Conservation (phyloP, 2,329 filamentous ascomycete species). For the Capronia epimyces region DNA sequence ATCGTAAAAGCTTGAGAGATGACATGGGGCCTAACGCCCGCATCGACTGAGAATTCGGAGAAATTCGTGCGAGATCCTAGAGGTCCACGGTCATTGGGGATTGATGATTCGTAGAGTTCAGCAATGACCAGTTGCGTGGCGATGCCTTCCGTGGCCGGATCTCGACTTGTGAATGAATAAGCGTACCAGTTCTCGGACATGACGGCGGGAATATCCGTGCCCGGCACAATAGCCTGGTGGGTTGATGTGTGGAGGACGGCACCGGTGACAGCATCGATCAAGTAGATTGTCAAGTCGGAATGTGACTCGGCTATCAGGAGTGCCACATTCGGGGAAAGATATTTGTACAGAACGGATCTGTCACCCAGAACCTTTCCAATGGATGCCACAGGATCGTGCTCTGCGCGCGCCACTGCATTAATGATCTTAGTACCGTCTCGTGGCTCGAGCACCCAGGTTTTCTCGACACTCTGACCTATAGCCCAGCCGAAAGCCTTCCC, state of each 20-base stretch:
- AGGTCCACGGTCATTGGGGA: constrained; percentile 77
- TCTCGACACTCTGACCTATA: constrained; percentile 36
- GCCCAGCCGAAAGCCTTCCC: constrained; percentile 42
- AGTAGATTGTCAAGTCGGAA: constrained; percentile 62
- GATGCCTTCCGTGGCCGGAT: constrained; percentile 53
- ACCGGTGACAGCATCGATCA: constrained; percentile 82
- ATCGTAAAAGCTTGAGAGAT: constrained; percentile 77
- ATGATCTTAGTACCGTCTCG: constrained; percentile 62
- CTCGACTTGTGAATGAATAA: constrained; percentile 62
- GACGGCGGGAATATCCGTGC: constrained; percentile 67
- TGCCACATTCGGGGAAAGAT: constrained; percentile 80
- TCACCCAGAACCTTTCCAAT: constrained; percentile 92
- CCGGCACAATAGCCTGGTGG: constrained; percentile 67
- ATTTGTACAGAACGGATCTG: constrained; percentile 93
- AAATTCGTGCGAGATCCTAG: constrained; percentile 62
- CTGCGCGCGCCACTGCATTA: constrained; percentile 60
- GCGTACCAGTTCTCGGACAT: constrained; percentile 94
- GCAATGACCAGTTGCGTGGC: constrained; percentile 81
- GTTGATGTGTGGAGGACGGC: constrained; percentile 66
- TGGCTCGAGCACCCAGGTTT: constrained; percentile 68
- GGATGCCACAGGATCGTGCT: constrained; percentile 83
- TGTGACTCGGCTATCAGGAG: constrained; percentile 66
- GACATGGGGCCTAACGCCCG: constrained; percentile 63
- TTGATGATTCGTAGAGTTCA: constrained; percentile 82
- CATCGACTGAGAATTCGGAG: constrained; percentile 67